Conservation (phyloP, 2,329 filamentous ascomycete species). For the Aspergillus intermedius region DNA sequence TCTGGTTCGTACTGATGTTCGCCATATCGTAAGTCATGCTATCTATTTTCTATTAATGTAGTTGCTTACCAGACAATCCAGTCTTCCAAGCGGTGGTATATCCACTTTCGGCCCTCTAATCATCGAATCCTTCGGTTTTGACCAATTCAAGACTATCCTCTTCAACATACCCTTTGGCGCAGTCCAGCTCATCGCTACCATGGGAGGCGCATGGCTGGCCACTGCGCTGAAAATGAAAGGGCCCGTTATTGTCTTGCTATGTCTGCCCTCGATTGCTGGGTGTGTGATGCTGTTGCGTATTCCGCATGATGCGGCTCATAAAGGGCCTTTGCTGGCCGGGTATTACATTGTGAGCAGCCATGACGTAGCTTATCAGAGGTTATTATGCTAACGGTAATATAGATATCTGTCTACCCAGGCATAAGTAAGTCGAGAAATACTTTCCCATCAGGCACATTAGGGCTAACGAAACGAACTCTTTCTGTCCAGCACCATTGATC, state of each 20-base stretch:
- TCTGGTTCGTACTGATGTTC: constrained; percentile 50
- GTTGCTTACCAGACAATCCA: constrained; percentile 5
- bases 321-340: constrained; percentile 48
- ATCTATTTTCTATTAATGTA: background rate
- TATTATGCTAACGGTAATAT: background rate
- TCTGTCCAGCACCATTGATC: constrained; percentile 51
- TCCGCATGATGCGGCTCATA: constrained; percentile 40
- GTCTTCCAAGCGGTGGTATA: constrained; percentile 53
- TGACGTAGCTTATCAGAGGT: background rate
- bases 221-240: constrained; percentile 51
- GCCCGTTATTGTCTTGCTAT: constrained; percentile 48
- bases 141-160: constrained; percentile 50
- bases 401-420: constrained; percentile 55
- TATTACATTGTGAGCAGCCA: constrained; percentile 44
- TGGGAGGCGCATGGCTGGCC: constrained; percentile 52
- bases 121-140: constrained; percentile 53
- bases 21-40: constrained; percentile 43
- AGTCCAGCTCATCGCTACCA: constrained; percentile 54
- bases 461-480: constrained; percentile 8
- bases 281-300: constrained; percentile 50
- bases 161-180: constrained; percentile 58
- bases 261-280: constrained; percentile 52
- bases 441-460: background rate
- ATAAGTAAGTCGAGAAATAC: constrained; percentile 35
- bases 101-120: constrained; percentile 55